phyloP scores from a whole-genome alignment of 495 filamentous ascomycete genomes.

The Glutinoglossum americanum region DNA sequence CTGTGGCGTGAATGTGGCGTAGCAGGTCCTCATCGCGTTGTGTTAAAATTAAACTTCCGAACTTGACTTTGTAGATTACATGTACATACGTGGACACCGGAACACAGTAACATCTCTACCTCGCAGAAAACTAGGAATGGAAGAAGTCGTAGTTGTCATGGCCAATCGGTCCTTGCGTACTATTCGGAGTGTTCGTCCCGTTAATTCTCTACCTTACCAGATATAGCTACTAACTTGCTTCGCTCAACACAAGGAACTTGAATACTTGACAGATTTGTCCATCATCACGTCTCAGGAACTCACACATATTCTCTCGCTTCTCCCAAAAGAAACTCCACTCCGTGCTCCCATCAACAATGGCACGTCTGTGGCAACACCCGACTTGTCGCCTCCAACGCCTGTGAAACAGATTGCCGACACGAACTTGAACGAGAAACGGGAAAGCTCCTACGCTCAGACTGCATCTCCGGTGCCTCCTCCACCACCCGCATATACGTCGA shows the following conservation, averaged over 20 bases:
- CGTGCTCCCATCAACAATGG: neutral
- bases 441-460: constrained; percentile 10
- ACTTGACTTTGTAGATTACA: neutral
- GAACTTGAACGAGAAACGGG: constrained; percentile 30
- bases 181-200: constrained; percentile 51
- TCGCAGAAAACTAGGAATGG: neutral
- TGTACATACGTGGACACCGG: no score
- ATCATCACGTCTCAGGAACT: constrained; percentile 51
- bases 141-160: constrained; percentile 7
- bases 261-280: constrained; percentile 60
- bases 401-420: constrained; percentile 24
- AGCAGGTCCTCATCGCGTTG: no score
- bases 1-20: neutral
- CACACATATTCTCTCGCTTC: constrained; percentile 43
- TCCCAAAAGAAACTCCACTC: constrained; percentile 33
- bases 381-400: constrained; percentile 3
- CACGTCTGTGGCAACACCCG: neutral
- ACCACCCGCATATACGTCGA: constrained; percentile 22
- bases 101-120: neutral
- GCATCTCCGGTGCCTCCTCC: constrained; percentile 20
- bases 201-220: neutral
- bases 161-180: constrained; percentile 67
- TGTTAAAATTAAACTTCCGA: neutral
- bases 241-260: constrained; percentile 48
- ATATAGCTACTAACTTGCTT: neutral